Conservation (phyloP, 2,329 filamentous ascomycete species). For the Claviceps monticola region DNA sequence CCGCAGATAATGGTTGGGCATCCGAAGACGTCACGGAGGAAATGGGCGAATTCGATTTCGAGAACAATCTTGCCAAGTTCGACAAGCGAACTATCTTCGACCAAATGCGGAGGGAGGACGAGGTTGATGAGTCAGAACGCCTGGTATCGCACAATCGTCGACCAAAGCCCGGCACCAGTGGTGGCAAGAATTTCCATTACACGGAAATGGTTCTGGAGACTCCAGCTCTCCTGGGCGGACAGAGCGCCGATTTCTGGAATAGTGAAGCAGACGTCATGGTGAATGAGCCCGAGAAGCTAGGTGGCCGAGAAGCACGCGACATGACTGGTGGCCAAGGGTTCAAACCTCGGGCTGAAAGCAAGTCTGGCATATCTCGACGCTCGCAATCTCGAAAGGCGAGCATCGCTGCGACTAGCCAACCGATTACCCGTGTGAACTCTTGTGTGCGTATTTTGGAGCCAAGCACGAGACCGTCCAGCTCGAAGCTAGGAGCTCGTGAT, state of each 20-base stretch:
- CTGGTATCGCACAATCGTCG: slow-evolving; percentile 76
- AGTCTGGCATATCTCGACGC: slow-evolving; percentile 31
- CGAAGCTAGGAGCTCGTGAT: slow-evolving; percentile 17
- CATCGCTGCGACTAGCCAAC: slow-evolving; percentile 24
- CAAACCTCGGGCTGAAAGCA: slow-evolving; percentile 35
- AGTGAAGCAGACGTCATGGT: slow-evolving; percentile 56
- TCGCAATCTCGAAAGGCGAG: slow-evolving; percentile 46
- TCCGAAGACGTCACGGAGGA: slow-evolving; percentile 94
- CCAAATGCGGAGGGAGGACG: slow-evolving; percentile 79
- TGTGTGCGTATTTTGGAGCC: slow-evolving; percentile 22
- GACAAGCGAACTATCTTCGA: slow-evolving; percentile 88
- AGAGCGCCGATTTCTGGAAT: slow-evolving; percentile 50
- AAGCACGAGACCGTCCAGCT: slow-evolving; percentile 17
- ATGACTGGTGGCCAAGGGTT: slow-evolving; percentile 18
- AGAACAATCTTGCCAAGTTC: slow-evolving; percentile 79
- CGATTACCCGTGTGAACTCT: slow-evolving; percentile 35
- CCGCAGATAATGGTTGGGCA: slow-evolving; percentile 69
- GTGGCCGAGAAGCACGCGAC: slow-evolving; percentile 37
- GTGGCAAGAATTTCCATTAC: slow-evolving; percentile 82
- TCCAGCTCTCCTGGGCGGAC: slow-evolving; percentile 23
- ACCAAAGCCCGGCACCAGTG: slow-evolving; percentile 53
- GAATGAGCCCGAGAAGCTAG: slow-evolving; percentile 31
- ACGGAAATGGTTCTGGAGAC: slow-evolving; percentile 80
- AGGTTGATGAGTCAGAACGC: slow-evolving; percentile 78
- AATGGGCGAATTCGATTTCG: slow-evolving; percentile 89